A percentile compares a stretch with the other conserved stretches of the same genome.
Conservation (phyloP, 2,329 filamentous ascomycete species). For the Colletotrichum liaoningense region DNA sequence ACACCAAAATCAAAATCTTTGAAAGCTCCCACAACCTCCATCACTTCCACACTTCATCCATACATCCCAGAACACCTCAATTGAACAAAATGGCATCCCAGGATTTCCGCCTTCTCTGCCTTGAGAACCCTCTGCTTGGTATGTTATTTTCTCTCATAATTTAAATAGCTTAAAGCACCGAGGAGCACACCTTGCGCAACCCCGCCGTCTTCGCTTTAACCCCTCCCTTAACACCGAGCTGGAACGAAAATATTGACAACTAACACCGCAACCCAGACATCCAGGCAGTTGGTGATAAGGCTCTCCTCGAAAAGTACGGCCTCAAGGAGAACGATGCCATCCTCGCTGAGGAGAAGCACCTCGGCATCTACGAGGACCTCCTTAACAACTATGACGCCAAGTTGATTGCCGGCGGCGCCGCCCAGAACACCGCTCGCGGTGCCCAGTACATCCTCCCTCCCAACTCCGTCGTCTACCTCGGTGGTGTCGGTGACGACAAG, state of each 20-base stretch:
- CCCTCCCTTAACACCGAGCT: constrained; percentile 32
- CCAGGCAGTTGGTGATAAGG: constrained; percentile 85
- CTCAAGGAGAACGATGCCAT: constrained; percentile 98
- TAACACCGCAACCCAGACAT: constrained; percentile 72
- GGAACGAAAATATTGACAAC: not conserved
- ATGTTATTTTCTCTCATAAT: constrained; percentile 45
- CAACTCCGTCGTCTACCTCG: constrained; percentile 92
- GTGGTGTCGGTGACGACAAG: constrained; percentile 95
- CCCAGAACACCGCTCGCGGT: constrained; percentile 96
- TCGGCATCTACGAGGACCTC: constrained; percentile 91
- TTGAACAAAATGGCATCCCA: constrained; percentile 76
- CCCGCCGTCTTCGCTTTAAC: not conserved
- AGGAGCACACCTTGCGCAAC: not conserved
- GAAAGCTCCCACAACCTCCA: constrained; percentile 18
- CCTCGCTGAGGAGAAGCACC: constrained; percentile 92
- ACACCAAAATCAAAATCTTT: constrained; percentile 43
- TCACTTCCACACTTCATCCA: constrained; percentile 27
- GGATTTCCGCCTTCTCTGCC: constrained; percentile 88
- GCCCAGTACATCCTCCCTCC: constrained; percentile 94
- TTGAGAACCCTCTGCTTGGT: constrained; percentile 98
- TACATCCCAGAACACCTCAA: constrained; percentile 36
- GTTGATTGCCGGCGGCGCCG: constrained; percentile 94
- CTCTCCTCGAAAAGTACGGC: constrained; percentile 89
- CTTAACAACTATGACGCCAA: constrained; percentile 93
- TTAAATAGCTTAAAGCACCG: constrained; percentile 1